Base-by-base conservation (phyloP, 1,284 basidiomycete species). In the Meira nashicola region DNA sequence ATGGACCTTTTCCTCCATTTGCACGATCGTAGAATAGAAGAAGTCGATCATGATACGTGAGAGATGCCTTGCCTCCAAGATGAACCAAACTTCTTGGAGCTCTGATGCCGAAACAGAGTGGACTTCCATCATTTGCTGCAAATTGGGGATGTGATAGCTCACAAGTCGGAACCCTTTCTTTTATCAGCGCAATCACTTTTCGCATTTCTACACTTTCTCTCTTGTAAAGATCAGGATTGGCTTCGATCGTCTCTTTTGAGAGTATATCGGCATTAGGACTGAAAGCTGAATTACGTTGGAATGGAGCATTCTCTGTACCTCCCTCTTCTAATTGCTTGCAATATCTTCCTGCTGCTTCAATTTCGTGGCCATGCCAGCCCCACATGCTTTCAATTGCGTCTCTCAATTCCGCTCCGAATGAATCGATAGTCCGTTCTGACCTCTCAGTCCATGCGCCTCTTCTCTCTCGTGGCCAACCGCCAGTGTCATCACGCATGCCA, bases 381-480 rank as follows among this genome's bases (percentile, higher is more conserved):
- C 37, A 53, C 11, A 40, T 5, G 12, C 21, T 17, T 14, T 39
- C 28, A 17, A 53, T 53, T 2, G 50, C 28, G 5, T 53, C 50
- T n/a, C 50, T n/a, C 15, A 53, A 5, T 25, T 53, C 50, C 15
- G 37, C 50, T 19, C 21, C 50, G 38, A 53, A 53, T n/a, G 28
- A 38, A 17, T 14, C 19, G 38, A 53, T n/a, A 25, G 23, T 5
- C 17, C 28, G 6, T 8, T 53, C 50, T 14, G 50, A 53, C n/a
- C 50, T n/a, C 14, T 53, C 50, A 2, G 50, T 53, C 50, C 50
- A 53, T 4, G 50, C 50, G 19, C 50, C 50, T 15, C 39, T 28
- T 14, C 15, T 38, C 28, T 53, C 50, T 15, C 50, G 17, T 41
- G 50, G 50, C 50, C 50, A 53, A 3, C 50, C 50, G 8, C 50